Conservation (phyloP, 495 filamentous ascomycete genomes). For the Penicillium lividum region DNA sequence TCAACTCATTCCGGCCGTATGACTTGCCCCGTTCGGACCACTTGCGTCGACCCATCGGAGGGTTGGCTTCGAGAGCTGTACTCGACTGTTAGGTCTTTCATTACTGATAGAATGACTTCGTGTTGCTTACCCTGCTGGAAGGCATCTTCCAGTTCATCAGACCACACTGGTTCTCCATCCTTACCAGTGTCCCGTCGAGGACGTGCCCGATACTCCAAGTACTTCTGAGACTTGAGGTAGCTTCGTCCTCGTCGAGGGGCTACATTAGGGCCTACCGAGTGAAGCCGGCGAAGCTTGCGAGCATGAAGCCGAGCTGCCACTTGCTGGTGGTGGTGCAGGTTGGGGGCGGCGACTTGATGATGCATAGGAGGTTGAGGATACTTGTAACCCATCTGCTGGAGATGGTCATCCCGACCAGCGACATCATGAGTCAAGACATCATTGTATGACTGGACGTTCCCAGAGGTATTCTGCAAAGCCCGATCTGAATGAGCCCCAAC, state of each 20-base stretch:
- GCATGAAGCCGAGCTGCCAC: constrained; percentile 38
- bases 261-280: constrained; percentile 37
- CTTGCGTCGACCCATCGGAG: constrained; percentile 81
- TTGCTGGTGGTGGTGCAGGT: constrained; percentile 28
- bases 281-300: constrained; percentile 41
- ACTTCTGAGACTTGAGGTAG: constrained; percentile 51
- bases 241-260: constrained; percentile 38
- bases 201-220: constrained; percentile 65
- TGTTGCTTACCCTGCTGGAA: constrained; percentile 79
- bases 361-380: constrained; percentile 39
- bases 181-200: constrained; percentile 60
- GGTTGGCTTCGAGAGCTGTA: constrained; percentile 76
- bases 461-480: constrained; percentile 51
- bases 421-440: constrained; percentile 39
- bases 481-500: constrained; percentile 44
- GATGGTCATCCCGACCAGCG: constrained; percentile 38
- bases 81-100: not conserved
- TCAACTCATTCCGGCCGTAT: constrained; percentile 88
- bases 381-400: constrained; percentile 43
- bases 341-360: constrained; percentile 33
- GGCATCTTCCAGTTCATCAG: constrained; percentile 77
- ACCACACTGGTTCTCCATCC: constrained; percentile 69
- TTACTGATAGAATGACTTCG: not conserved
- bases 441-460: constrained; percentile 50
- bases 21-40: constrained; percentile 68